phyloP scores from a whole-genome alignment of 805 yeast genomes.

The Monosporozyma servazzii region DNA sequence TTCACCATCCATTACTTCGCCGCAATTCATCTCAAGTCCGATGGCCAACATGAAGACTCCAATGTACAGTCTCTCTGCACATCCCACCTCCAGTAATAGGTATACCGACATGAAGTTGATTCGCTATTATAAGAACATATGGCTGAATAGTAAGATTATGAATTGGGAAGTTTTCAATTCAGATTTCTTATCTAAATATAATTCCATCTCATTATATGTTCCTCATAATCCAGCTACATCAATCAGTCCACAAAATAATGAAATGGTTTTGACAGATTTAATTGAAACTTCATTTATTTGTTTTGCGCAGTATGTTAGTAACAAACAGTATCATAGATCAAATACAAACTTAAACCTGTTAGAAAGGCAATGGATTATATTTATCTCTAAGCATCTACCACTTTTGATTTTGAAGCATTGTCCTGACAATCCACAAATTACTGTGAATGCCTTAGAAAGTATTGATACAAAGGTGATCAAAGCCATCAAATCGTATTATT shows the following conservation, averaged over 20 bases:
- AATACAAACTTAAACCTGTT: slow-evolving; percentile 28
- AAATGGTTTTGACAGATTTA: slow-evolving; percentile 20
- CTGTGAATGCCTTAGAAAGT: slow-evolving; percentile 20
- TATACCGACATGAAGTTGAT: slow-evolving; percentile 24
- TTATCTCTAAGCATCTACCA: slow-evolving; percentile 40
- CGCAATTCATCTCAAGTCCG: slow-evolving; percentile 25
- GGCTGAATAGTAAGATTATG: slow-evolving; percentile 32
- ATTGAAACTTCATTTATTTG: slow-evolving; percentile 34
- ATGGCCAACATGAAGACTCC: slow-evolving; percentile 14
- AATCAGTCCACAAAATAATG: slow-evolving; percentile 16
- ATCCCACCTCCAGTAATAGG: slow-evolving; percentile 7
- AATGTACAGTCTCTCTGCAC: neutral
- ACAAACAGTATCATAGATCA: slow-evolving; percentile 31
- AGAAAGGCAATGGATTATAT: slow-evolving; percentile 37
- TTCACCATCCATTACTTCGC: slow-evolving; percentile 26
- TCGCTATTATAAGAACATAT: slow-evolving; percentile 30
- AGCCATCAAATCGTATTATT: slow-evolving; percentile 27
- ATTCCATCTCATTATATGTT: slow-evolving; percentile 28
- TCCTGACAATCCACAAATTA: slow-evolving; percentile 20
- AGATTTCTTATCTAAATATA: slow-evolving; percentile 26
- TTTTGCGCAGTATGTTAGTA: slow-evolving; percentile 39
- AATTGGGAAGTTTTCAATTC: slow-evolving; percentile 29
- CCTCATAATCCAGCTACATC: slow-evolving; percentile 15
- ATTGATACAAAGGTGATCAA: slow-evolving; percentile 26
- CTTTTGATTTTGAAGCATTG: slow-evolving; percentile 30